Evolutionary conservation across 2,329 filamentous ascomycete species (phyloP).

Genomic region (Microsporum ferrugineum): DNA sequence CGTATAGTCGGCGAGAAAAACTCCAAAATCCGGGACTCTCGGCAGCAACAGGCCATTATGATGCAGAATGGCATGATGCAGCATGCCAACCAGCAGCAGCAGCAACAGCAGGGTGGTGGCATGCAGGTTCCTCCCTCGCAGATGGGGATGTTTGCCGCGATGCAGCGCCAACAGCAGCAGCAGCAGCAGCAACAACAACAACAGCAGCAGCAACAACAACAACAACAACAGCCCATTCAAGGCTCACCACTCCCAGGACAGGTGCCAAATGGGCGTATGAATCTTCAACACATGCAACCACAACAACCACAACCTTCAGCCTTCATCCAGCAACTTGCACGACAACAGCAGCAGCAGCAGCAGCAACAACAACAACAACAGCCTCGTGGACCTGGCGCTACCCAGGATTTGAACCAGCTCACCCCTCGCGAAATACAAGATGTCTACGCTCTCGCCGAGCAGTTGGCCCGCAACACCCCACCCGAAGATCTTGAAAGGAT

Average conservation of each 20-base stretch:
- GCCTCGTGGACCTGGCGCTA: conserved; percentile 13
- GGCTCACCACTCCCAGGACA: conserved; percentile 10
- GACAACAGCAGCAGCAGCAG: background rate
- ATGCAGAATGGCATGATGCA: conserved; percentile 30
- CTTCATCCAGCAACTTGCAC: background rate
- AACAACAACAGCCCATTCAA: background rate
- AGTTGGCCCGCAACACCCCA: conserved; percentile 36
- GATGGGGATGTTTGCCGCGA: conserved; percentile 36
- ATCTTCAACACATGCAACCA: conserved; percentile 17
- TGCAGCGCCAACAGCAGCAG: conserved; percentile 20
- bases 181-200: conserved; percentile 17
- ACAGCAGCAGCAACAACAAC: conserved; percentile 1
- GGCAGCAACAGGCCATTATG: conserved; percentile 33
- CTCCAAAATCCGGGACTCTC: conserved; percentile 34
- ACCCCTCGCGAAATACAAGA: conserved; percentile 22
- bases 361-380: conserved; percentile 8
- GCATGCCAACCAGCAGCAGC: conserved; percentile 19
- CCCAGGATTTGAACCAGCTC: conserved; percentile 22
- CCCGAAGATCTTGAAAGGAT: conserved; percentile 39
- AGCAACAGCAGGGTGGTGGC: conserved; percentile 16
- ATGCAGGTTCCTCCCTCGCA: conserved; percentile 30
- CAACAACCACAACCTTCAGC: conserved; percentile 14
- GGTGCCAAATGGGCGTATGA: background rate
- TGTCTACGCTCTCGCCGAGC: conserved; percentile 33
- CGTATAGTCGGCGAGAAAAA: conserved; percentile 36